Percentiles rank a stretch among this genome's conserved stretches.
Evolutionary conservation across 345 rosid genomes (phyloP).

Genomic region (Nephelium lappaceum): DNA sequence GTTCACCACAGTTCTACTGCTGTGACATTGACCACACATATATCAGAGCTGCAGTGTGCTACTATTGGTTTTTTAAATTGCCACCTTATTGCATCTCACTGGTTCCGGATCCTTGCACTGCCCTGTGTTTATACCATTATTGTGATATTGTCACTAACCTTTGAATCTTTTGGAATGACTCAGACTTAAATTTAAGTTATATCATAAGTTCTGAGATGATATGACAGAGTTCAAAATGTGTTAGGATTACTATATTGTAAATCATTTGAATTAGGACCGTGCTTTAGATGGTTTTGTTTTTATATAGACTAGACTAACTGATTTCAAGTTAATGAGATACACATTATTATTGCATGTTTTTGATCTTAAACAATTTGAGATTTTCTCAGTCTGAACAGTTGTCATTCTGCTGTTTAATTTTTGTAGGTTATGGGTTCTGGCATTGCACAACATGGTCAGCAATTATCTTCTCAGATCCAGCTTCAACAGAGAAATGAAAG

Average conservation of each 20-base stretch:
- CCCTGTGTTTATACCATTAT: not conserved
- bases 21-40: not conserved
- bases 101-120: not conserved
- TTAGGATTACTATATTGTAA: not conserved
- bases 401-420: conserved; percentile 16
- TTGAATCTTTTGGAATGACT: not conserved
- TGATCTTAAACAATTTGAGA: not conserved
- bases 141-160: not conserved
- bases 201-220: not conserved
- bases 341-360: not conserved
- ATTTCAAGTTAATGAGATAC: not conserved
- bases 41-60: not conserved
- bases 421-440: conserved; percentile 54
- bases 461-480: conserved; percentile 51
- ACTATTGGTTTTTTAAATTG: not conserved
- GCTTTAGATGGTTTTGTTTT: not conserved
- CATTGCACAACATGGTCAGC: conserved; percentile 46
- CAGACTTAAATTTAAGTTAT: not conserved
- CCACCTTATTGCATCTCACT: not conserved
- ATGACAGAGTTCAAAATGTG: not conserved
- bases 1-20: not conserved
- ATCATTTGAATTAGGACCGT: not conserved
- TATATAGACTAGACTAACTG: not conserved
- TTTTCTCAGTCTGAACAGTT: not conserved
- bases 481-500: conserved; percentile 63